These are phyloP conservation scores for Silene noctiflora DNA, from an alignment of 179 eudicot genomes.

Conservation along the genomic window DNA sequence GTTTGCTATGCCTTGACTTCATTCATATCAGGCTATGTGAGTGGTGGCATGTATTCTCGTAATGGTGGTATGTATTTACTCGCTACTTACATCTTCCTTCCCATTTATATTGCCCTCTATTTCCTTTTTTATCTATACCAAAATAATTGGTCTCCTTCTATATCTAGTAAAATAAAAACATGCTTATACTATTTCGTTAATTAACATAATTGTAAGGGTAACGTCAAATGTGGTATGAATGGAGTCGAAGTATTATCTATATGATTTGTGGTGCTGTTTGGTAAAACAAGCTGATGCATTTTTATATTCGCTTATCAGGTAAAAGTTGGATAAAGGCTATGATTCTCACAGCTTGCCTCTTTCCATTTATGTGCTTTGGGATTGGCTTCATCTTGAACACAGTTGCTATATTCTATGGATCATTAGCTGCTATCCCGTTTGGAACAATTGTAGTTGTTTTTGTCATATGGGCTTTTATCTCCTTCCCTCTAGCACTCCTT, in stretches of 20 bases:
- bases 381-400: constrained; percentile 84
- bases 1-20: constrained; percentile 90
- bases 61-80: constrained; percentile 58
- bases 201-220: no score
- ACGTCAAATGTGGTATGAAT: no score
- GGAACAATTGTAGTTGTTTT: constrained; percentile 85
- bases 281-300: constrained; percentile 1
- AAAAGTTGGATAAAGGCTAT: constrained; percentile 80
- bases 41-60: constrained; percentile 94
- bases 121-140: background rate
- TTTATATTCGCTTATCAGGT: constrained; percentile 40
- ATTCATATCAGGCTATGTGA: constrained; percentile 80
- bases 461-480: constrained; percentile 86
- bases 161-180: no score
- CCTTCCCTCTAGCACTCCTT: constrained; percentile 88
- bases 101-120: background rate
- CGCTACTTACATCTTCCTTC: no score
- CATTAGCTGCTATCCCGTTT: constrained; percentile 89
- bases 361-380: constrained; percentile 90
- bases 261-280: no score
- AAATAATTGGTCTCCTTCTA: background rate
- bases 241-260: no score
- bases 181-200: no score
- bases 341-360: constrained; percentile 84
- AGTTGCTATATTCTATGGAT: constrained; percentile 83